Evolutionary conservation across 2,329 filamentous ascomycete genomes (phyloP).

Genomic region (Penicillium sp.): DNA sequence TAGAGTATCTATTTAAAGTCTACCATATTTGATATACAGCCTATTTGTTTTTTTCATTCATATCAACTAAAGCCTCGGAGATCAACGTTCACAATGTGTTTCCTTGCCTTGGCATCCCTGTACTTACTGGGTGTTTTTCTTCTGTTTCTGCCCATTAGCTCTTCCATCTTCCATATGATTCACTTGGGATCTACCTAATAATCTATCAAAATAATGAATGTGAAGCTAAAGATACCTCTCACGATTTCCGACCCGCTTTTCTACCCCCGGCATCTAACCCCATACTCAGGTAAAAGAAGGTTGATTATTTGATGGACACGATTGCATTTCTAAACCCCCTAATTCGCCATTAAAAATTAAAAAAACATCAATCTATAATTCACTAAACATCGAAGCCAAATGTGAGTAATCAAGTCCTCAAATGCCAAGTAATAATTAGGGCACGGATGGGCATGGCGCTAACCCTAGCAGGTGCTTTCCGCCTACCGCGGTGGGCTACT

Average conservation of each 20-base stretch:
- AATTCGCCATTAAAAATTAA: background rate
- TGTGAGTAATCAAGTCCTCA: background rate
- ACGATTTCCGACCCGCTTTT: too few relatives aligned
- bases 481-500: conserved; percentile 22
- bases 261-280: background rate
- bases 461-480: conserved; percentile 21
- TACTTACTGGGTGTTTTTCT: background rate
- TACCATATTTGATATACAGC: too few relatives aligned
- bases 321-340: conserved; percentile 15
- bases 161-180: background rate
- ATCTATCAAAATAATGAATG: too few relatives aligned
- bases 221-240: too few relatives aligned
- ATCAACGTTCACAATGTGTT: background rate
- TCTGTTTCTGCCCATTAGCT: background rate
- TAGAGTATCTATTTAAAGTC: too few relatives aligned
- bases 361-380: background rate
- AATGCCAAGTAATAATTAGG: conserved; percentile 15
- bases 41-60: too few relatives aligned
- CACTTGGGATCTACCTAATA: background rate
- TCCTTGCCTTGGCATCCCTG: background rate
- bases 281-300: background rate
- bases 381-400: background rate
- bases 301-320: background rate
- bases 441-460: conserved; percentile 18
- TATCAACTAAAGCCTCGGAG: background rate